These are phyloP conservation scores for Vitis hybrid DNA, from an alignment of 177 flowering plant species.

Conservation along the genomic window DNA sequence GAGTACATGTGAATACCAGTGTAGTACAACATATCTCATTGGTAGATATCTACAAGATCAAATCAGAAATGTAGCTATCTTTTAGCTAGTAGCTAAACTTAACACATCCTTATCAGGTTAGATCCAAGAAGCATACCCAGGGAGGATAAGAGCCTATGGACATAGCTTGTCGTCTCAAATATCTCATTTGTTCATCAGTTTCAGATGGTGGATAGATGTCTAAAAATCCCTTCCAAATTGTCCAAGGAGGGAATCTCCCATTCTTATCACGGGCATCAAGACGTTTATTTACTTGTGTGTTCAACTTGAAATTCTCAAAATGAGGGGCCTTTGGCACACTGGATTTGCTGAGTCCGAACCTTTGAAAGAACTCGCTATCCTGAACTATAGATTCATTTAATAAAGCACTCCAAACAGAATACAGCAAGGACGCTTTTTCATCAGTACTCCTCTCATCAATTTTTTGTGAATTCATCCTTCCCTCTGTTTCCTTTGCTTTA, in stretches of 20 bases:
- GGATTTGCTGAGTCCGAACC: constrained; percentile 22
- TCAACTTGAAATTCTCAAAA: constrained; percentile 72
- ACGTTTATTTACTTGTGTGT: constrained; percentile 27
- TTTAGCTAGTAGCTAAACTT: too few species aligned
- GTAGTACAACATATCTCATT: too few species aligned
- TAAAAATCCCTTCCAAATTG: constrained; percentile 57
- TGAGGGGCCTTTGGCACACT: constrained; percentile 78
- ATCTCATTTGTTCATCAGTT: constrained; percentile 28
- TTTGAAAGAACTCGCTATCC: constrained; percentile 19
- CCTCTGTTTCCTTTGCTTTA: constrained; percentile 19
- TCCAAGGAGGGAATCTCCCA: constrained; percentile 72
- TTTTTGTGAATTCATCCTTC: constrained; percentile 16
- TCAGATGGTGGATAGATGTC: constrained; percentile 27
- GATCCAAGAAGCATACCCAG: constrained; percentile 68
- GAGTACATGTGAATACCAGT: not conserved
- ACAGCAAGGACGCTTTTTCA: constrained; percentile 35
- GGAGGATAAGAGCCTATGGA: constrained; percentile 78
- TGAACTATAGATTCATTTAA: constrained; percentile 28
- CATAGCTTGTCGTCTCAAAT: constrained; percentile 17
- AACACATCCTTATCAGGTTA: not conserved
- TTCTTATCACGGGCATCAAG: constrained; percentile 45
- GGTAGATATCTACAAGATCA: too few species aligned
- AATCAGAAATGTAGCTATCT: too few species aligned
- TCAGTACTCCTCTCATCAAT: constrained; percentile 21
- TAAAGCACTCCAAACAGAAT: constrained; percentile 60